These are phyloP conservation scores for Sicyos baderoa DNA, from an alignment of 306 rosid species.

Conservation along the genomic window DNA sequence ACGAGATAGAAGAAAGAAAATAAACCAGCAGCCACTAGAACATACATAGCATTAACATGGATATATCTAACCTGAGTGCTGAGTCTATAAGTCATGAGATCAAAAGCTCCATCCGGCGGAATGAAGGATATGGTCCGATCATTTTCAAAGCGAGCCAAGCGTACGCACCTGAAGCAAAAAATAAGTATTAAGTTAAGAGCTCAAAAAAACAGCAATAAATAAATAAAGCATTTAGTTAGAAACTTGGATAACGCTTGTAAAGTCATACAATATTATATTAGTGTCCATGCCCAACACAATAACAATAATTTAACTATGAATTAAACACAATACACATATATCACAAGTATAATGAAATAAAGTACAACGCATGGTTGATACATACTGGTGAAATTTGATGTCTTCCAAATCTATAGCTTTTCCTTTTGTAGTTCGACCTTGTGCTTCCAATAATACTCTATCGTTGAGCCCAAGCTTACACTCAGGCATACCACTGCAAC, in stretches of 20 bases:
- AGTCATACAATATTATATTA: background rate
- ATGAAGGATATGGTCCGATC: slow-evolving; percentile 95
- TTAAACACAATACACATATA: background rate
- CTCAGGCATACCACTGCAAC: slow-evolving; percentile 96
- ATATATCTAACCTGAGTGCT: slow-evolving; percentile 69
- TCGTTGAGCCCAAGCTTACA: slow-evolving; percentile 96
- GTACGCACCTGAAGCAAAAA: slow-evolving; percentile 72
- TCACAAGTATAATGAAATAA: background rate
- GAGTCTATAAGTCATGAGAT: slow-evolving; percentile 97
- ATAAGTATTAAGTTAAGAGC: slow-evolving; percentile 25
- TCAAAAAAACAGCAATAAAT: background rate
- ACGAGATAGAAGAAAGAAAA: background rate
- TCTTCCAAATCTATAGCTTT: slow-evolving; percentile 98
- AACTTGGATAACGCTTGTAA: background rate
- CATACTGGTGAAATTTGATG: slow-evolving; percentile 98
- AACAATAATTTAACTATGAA: background rate
- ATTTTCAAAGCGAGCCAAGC: slow-evolving; percentile 97
- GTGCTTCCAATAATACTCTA: slow-evolving; percentile 87
- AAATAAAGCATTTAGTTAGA: slow-evolving; percentile 23
- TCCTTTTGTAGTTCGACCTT: slow-evolving; percentile 92
- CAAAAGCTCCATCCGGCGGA: slow-evolving; percentile 98
- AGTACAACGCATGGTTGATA: slow-evolving; percentile 29
- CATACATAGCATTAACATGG: slow-evolving; percentile 9
- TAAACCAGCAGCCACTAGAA: background rate
- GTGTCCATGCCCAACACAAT: slow-evolving; percentile 1